Evolutionary conservation across 1,284 basidiomycete genomes (phyloP).

Genomic region (Ustilago loliicola): DNA sequence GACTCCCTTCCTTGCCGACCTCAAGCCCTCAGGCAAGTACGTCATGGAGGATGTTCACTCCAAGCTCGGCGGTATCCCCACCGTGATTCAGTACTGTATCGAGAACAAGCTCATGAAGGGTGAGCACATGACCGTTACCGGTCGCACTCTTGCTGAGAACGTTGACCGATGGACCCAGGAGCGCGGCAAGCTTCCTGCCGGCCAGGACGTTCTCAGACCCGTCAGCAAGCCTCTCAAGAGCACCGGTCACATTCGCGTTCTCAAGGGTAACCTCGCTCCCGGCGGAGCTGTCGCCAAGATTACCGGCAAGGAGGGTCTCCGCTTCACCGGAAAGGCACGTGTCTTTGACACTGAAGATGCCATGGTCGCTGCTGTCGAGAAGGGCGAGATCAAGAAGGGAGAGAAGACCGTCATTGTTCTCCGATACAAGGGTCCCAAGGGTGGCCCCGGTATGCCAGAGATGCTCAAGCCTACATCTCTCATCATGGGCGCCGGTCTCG

Average conservation of each 20-base stretch:
- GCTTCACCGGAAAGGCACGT: constrained; percentile 68
- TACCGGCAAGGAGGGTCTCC: constrained; percentile 69
- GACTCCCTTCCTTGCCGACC: constrained; percentile 69
- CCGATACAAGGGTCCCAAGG: constrained; percentile 70
- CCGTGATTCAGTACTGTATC: constrained; percentile 73
- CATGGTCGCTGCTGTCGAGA: constrained; percentile 67
- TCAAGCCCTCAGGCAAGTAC: constrained; percentile 70
- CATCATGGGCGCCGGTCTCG: constrained; percentile 84
- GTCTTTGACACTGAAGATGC: constrained; percentile 69
- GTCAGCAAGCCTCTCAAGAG: constrained; percentile 66
- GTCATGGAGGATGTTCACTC: constrained; percentile 70
- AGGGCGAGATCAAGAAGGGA: constrained; percentile 65
- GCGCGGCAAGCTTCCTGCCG: constrained; percentile 60
- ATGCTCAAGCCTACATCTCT: constrained; percentile 79
- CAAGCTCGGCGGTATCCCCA: constrained; percentile 65
- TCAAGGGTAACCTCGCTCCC: constrained; percentile 69
- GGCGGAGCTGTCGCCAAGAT: constrained; percentile 70
- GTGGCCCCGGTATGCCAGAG: constrained; percentile 92
- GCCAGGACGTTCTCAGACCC: constrained; percentile 66
- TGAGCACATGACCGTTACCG: constrained; percentile 69
- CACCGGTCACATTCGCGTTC: constrained; percentile 67
- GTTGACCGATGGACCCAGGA: constrained; percentile 77
- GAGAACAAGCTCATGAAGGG: constrained; percentile 72
- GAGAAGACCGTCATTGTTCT: constrained; percentile 70
- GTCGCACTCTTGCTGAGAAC: constrained; percentile 67